Percentiles rank a stretch among this genome's conserved stretches.
Evolutionary conservation across 305 asterid species (phyloP).

Genomic region (Fraxinus sp.): DNA sequence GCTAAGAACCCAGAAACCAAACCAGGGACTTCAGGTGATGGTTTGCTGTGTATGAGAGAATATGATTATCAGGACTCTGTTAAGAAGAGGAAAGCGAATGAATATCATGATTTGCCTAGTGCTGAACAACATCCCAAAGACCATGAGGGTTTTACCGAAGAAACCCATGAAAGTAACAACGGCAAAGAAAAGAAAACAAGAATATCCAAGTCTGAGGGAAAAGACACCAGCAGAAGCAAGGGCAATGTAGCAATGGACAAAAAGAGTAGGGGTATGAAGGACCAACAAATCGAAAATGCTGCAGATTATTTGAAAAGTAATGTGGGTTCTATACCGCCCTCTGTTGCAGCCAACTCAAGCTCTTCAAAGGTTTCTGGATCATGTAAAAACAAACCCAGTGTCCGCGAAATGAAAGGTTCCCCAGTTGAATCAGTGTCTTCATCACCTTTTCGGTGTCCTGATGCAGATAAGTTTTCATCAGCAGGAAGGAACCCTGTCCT

Average conservation of each 20-base stretch:
- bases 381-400: conserved; percentile 54
- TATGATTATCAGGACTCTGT: conserved; percentile 39
- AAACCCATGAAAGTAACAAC: conserved; percentile 43
- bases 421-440: conserved; percentile 98
- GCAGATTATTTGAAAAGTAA: conserved; percentile 57
- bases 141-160: conserved; percentile 43
- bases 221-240: conserved; percentile 45
- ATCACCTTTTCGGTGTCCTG: conserved; percentile 66
- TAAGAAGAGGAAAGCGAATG: conserved; percentile 67
- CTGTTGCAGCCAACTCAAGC: conserved; percentile 82
- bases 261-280: conserved; percentile 44
- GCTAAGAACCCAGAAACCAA: conserved; percentile 36
- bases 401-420: conserved; percentile 72
- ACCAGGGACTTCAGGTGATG: conserved; percentile 43
- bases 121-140: conserved; percentile 37
- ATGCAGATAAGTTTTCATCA: conserved; percentile 46
- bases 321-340: conserved; percentile 52
- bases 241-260: conserved; percentile 34
- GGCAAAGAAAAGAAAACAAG: conserved; percentile 73
- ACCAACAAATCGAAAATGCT: conserved; percentile 30
- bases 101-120: conserved; percentile 33
- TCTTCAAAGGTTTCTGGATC: conserved; percentile 96
- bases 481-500: conserved; percentile 39
- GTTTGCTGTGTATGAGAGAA: conserved; percentile 41
- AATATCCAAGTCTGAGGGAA: conserved; percentile 63